A percentile compares a stretch with the other conserved stretches of the same genome.
Evolutionary conservation across 2,329 filamentous ascomycete genomes (phyloP).

Genomic region (Phoma sp.): DNA sequence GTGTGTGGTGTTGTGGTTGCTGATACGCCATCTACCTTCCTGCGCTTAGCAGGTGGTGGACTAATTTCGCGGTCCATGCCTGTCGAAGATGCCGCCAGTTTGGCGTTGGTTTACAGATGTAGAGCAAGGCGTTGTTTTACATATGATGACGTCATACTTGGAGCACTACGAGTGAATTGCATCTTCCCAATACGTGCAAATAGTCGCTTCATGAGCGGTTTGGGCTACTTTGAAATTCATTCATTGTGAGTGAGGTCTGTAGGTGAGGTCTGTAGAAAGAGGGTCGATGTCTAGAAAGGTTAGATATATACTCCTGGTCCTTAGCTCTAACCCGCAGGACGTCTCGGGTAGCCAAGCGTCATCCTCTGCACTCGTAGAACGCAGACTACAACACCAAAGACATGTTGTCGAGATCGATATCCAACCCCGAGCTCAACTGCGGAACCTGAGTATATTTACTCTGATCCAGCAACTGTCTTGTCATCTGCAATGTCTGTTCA

Average conservation of each 20-base stretch:
- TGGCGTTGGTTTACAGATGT: not conserved
- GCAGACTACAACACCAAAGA: constrained; percentile 35
- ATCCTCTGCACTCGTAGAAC: no score
- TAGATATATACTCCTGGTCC: no score
- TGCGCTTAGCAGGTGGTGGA: constrained; percentile 4
- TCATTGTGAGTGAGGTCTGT: no score
- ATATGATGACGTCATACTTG: constrained; percentile 6
- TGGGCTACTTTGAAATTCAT: no score
- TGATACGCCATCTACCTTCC: not conserved
- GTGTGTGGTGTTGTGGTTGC: not conserved
- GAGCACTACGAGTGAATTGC: no score
- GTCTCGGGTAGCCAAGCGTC: no score
- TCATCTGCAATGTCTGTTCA: constrained; percentile 48
- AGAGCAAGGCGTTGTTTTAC: not conserved
- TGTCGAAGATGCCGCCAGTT: not conserved
- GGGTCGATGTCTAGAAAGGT: no score
- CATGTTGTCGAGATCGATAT: constrained; percentile 52
- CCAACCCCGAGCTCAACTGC: constrained; percentile 52
- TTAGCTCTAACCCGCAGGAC: no score
- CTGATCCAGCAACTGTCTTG: constrained; percentile 48
- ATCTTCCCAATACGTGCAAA: no score
- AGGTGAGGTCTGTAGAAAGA: no score
- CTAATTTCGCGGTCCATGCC: constrained; percentile 2
- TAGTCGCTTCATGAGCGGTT: no score
- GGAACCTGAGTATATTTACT: constrained; percentile 55